These are phyloP conservation scores for Phytopythium sindhum DNA, from an alignment of 352 stramenopile species.

Conservation along the genomic window DNA sequence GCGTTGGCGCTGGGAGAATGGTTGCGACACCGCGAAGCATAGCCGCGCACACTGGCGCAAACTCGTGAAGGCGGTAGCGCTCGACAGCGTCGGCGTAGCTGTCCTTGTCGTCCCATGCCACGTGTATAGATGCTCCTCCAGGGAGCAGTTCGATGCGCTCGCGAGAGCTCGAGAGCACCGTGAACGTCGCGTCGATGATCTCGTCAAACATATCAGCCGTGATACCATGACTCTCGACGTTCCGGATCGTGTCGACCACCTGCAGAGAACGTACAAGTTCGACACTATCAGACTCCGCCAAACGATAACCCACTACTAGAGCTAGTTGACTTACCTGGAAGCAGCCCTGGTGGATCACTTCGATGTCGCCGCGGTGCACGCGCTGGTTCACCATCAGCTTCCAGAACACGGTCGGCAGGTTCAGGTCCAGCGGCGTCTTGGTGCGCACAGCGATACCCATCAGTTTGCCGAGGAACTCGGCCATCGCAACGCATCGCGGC, in stretches of 20 bases:
- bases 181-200: conserved; percentile 90
- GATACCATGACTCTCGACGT: conserved; percentile 74
- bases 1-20: conserved; percentile 76
- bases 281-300: background rate
- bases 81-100: conserved; percentile 81
- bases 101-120: conserved; percentile 89
- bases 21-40: conserved; percentile 80
- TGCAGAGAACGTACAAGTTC: conserved; percentile 6
- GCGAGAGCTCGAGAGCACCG: conserved; percentile 77
- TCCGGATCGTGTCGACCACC: conserved; percentile 87
- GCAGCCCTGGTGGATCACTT: conserved; percentile 76
- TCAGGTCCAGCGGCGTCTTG: conserved; percentile 91
- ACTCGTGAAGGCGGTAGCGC: conserved; percentile 76
- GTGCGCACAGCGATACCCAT: conserved; percentile 92
- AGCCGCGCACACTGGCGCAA: conserved; percentile 66
- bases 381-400: conserved; percentile 88
- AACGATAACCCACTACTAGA: background rate
- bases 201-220: conserved; percentile 88
- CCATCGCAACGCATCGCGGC: conserved; percentile 77
- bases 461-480: conserved; percentile 93
- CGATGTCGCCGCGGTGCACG: conserved; percentile 77
- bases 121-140: conserved; percentile 69
- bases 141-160: conserved; percentile 80
- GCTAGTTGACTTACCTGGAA: conserved; percentile 38
- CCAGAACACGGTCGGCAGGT: conserved; percentile 91